Percentiles rank a stretch among this genome's conserved stretches.
Conservation (phyloP, 345 rosid genomes). For the Erysimum cheiranthoides region DNA sequence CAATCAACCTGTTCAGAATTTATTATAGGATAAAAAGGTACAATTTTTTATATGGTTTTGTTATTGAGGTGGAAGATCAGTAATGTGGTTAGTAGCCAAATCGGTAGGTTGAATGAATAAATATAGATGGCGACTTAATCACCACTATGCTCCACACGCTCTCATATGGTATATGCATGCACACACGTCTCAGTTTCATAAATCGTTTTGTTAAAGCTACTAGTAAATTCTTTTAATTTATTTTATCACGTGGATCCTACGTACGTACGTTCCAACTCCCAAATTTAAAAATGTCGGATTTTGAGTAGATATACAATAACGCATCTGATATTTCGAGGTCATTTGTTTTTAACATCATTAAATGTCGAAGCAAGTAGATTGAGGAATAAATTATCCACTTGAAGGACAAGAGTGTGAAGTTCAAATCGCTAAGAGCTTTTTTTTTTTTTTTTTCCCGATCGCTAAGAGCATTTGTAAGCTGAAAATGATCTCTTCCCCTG, state of each 20-base stretch:
- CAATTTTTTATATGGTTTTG: not conserved
- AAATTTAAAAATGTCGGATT: constrained; percentile 13
- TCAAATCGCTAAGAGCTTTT: constrained; percentile 2
- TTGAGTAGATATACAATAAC: not conserved
- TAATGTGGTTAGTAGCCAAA: constrained; percentile 37
- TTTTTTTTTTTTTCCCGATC: too few relatives aligned
- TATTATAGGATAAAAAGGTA: constrained; percentile 26
- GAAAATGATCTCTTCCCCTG: not conserved
- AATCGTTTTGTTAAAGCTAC: constrained; percentile 23
- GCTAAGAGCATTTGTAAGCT: not conserved
- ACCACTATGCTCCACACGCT: constrained; percentile 36
- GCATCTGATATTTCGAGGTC: constrained; percentile 1
- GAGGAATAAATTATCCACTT: not conserved
- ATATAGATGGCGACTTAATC: constrained; percentile 39
- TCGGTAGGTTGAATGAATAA: constrained; percentile 40
- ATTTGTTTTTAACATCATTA: constrained; percentile 2
- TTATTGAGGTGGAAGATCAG: constrained; percentile 13
- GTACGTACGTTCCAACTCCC: constrained; percentile 37
- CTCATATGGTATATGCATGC: constrained; percentile 5
- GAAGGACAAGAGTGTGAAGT: not conserved
- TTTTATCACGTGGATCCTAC: constrained; percentile 44
- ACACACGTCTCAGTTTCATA: constrained; percentile 37
- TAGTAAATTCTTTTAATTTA: constrained; percentile 20
- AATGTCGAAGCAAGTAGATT: constrained; percentile 7
- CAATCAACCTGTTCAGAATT: constrained; percentile 36